Evolutionary conservation across 139 green algal genomes (phyloP), one percentile per base, ranked within the genome.

Genomic region (Zygnema cylindricum): DNA sequence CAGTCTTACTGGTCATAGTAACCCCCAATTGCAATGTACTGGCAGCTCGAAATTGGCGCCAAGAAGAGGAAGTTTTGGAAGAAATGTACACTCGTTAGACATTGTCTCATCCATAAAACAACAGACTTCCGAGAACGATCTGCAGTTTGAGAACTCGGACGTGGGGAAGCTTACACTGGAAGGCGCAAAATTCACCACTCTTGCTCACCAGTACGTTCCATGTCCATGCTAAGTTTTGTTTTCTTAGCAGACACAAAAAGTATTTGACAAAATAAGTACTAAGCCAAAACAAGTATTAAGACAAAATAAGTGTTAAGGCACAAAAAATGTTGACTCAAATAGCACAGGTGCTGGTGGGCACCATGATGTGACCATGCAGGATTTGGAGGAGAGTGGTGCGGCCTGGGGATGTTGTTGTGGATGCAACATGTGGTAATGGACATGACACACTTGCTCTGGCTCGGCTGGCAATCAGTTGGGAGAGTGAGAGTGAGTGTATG

Each of bases 341-440:
- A 25, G 49, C 49, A 7, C 49, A 63, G 49, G 7, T 63, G 49
- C 16, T 7, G 49, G 49, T 63, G 49, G 49, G 49, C 7, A 7
- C 16, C 49, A 25, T 16, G 49, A 73, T 25, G 57, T 73, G 57
- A 73, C 30, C 30, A 30, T 73, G 71, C 82, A 87, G 82, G 42
- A 3, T 90, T 86, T 89, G 84, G 84, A 43, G 43, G n/a, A 77
- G 76, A 0, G 77, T 89, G n/a, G 84, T 86, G 76, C 76, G 84
- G 76, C 84, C 77, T 1, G 84, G 84, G 23, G 84, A 89, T 76
- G 71, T 63, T n/a, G 84, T 84, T 32, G 84, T 89, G 42, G 84
- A 89, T 55, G 76, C 76, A 16, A 89, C 84, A n/a, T 89, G 84
- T 55, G 84, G 84, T 76, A 89, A 89, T 77, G 84, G 84, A 3